phyloP scores from a whole-genome alignment of 1,139 yeast species.

The Pichiaceae sp. region DNA sequence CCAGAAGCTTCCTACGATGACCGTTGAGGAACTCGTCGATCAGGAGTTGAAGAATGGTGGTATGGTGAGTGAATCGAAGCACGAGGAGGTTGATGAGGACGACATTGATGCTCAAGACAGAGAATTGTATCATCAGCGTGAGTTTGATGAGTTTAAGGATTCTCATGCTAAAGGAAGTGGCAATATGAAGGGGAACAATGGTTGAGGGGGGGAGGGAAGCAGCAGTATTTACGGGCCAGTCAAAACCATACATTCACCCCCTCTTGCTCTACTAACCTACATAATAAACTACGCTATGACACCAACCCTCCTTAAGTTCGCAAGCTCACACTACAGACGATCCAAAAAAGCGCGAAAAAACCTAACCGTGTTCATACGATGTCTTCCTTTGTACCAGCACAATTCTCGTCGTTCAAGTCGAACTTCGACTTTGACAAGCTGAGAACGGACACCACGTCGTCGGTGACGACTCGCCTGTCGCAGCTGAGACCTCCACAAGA shows the following conservation, averaged over 20 bases:
- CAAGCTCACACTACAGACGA: too few relatives aligned
- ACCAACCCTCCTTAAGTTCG: too few relatives aligned
- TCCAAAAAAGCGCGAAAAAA: neutral
- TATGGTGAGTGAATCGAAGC: slow-evolving; percentile 43
- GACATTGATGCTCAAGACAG: slow-evolving; percentile 37
- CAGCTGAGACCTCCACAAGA: slow-evolving; percentile 50
- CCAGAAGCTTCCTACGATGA: slow-evolving; percentile 87
- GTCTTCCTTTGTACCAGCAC: slow-evolving; percentile 27
- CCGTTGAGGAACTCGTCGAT: slow-evolving; percentile 86
- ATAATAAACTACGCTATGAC: too few relatives aligned
- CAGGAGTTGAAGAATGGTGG: slow-evolving; percentile 82
- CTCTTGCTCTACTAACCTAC: too few relatives aligned
- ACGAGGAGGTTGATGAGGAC: slow-evolving; percentile 43
- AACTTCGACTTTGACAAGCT: slow-evolving; percentile 23
- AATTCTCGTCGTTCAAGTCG: slow-evolving; percentile 23
- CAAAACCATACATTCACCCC: too few relatives aligned
- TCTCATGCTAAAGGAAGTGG: slow-evolving; percentile 84
- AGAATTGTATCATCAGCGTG: slow-evolving; percentile 59
- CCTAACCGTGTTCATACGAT: slow-evolving; percentile 6
- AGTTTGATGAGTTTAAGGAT: slow-evolving; percentile 93
- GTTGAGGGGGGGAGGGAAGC: slow-evolving; percentile 28
- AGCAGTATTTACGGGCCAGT: too few relatives aligned
- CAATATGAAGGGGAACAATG: slow-evolving; percentile 69
- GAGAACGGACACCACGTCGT: slow-evolving; percentile 23
- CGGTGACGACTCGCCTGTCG: slow-evolving; percentile 33